Conservation (phyloP, 2,329 filamentous ascomycete species). For the Gliomastix tumulicola region DNA sequence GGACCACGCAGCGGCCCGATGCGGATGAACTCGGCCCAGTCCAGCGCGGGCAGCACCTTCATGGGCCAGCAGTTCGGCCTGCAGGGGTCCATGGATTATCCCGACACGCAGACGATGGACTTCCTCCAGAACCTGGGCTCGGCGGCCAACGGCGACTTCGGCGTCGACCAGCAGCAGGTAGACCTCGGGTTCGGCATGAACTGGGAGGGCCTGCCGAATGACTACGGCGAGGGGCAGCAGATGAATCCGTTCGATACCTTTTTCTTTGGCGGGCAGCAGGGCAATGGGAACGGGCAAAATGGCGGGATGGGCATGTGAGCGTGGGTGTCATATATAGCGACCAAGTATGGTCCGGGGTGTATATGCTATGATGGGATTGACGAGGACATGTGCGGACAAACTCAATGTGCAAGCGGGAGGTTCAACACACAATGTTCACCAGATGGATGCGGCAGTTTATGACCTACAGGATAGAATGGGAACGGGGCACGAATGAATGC, state of each 20-base stretch:
- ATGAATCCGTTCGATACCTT: conserved; percentile 67
- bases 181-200: conserved; percentile 63
- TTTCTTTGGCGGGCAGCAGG: conserved; percentile 55
- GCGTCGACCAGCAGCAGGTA: conserved; percentile 39
- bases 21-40: conserved; percentile 24
- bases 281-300: conserved; percentile 5
- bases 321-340: too few species aligned
- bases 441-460: too few species aligned
- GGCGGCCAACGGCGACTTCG: conserved; percentile 20
- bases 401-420: too few species aligned
- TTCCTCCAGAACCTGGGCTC: conserved; percentile 40
- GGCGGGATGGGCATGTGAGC: conserved; percentile 6
- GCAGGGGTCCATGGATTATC: conserved; percentile 27
- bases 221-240: conserved; percentile 53
- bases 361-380: too few species aligned
- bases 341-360: too few species aligned
- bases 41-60: conserved; percentile 19
- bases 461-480: too few species aligned
- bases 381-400: too few species aligned
- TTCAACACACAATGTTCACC: too few species aligned
- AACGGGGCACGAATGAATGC: too few species aligned
- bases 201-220: conserved; percentile 56
- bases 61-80: conserved; percentile 23
- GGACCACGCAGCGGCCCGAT: conserved; percentile 11
- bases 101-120: conserved; percentile 46